Evolutionary conservation across 2,329 filamentous ascomycete species (phyloP).

Genomic region (Epichloe festucae): DNA sequence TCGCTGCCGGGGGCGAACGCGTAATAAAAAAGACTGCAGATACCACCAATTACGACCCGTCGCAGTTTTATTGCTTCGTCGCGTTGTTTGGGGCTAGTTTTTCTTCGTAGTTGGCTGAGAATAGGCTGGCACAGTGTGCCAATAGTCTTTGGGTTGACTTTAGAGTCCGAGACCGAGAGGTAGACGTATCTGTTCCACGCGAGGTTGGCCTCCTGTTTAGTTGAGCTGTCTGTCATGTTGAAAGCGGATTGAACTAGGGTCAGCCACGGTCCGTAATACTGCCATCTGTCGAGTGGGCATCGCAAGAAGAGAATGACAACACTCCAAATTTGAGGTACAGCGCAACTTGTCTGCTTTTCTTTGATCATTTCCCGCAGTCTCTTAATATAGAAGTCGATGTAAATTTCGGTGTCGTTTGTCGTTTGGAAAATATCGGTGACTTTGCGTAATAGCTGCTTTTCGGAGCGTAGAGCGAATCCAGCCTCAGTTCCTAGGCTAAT

Average conservation of each 20-base stretch:
- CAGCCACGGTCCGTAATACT: constrained; percentile 62
- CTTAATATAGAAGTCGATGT: constrained; percentile 55
- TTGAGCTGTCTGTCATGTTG: constrained; percentile 59
- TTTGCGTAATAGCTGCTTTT: constrained; percentile 52
- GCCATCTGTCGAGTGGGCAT: constrained; percentile 54
- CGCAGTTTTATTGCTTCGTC: constrained; percentile 38
- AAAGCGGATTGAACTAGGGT: constrained; percentile 71
- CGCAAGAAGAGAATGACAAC: constrained; percentile 67
- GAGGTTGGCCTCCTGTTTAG: constrained; percentile 63
- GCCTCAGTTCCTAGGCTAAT: constrained; percentile 62
- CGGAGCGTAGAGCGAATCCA: constrained; percentile 54
- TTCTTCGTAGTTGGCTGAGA: constrained; percentile 53
- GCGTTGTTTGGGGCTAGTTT: constrained; percentile 40
- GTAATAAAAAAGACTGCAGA: constrained; percentile 74
- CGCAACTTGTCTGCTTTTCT: constrained; percentile 33
- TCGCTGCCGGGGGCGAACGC: constrained; percentile 58
- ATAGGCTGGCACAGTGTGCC: constrained; percentile 51
- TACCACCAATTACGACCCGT: constrained; percentile 48
- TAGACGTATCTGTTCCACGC: constrained; percentile 83
- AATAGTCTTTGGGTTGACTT: constrained; percentile 29
- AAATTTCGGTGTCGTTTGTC: constrained; percentile 38
- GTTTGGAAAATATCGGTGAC: constrained; percentile 51
- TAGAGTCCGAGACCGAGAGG: constrained; percentile 51
- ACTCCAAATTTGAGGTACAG: constrained; percentile 83
- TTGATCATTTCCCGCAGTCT: constrained; percentile 57